phyloP scores from a whole-genome alignment of 2,329 filamentous ascomycete genomes.

The Colletotrichum sp. region DNA sequence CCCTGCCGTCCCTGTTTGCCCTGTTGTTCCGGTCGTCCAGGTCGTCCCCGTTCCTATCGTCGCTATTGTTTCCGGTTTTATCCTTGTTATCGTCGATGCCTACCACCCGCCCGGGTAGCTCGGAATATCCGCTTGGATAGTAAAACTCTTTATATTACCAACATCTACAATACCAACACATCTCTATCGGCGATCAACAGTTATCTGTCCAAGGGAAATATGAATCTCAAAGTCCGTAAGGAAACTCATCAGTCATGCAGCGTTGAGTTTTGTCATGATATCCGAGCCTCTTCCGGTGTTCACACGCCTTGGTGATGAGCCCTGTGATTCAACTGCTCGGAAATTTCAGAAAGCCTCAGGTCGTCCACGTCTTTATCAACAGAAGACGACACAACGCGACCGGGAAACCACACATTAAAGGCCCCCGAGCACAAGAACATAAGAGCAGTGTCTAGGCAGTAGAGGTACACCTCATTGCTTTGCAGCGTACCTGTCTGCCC shows the following conservation, averaged over 20 bases:
- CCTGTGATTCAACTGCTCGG: neutral
- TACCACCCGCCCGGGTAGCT: too few relatives aligned
- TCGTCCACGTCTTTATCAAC: neutral
- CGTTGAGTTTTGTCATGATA: neutral
- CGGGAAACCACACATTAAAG: neutral
- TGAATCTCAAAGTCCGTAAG: neutral
- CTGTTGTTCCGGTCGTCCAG: too few relatives aligned
- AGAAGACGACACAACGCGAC: neutral
- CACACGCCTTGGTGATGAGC: neutral
- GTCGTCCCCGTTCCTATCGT: too few relatives aligned
- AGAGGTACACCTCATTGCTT: neutral
- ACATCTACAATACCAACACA: neutral
- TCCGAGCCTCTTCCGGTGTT: neutral
- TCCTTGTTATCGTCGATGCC: too few relatives aligned
- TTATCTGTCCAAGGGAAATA: accelerated
- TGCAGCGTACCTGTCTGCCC: neutral
- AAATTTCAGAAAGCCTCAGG: neutral
- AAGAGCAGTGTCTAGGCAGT: neutral
- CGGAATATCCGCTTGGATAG: too few relatives aligned
- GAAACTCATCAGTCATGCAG: accelerated
- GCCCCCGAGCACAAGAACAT: neutral
- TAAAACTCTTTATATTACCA: neutral
- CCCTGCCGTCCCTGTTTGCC: too few relatives aligned
- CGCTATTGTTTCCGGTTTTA: too few relatives aligned
- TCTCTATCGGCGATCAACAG: neutral